phyloP scores from a whole-genome alignment of 129 eudicot species.

The Saposhnikovia divaricata region DNA sequence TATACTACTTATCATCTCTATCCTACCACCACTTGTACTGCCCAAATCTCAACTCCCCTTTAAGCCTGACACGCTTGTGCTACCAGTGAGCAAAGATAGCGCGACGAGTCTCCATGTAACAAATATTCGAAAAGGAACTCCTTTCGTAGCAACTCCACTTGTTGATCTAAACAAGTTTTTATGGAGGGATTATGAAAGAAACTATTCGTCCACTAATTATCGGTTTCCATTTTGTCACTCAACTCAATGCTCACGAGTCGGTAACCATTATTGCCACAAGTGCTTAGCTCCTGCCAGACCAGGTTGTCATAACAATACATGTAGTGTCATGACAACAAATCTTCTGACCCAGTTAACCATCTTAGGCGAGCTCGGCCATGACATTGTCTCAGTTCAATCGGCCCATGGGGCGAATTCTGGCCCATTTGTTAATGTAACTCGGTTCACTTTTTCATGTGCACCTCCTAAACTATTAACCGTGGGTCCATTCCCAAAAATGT shows the following conservation, averaged over 20 bases:
- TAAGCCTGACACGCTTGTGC: slow-evolving; percentile 25
- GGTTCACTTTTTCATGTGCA: slow-evolving; percentile 37
- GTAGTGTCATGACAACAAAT: slow-evolving; percentile 30
- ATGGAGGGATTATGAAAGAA: slow-evolving; percentile 32
- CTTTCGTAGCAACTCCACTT: slow-evolving; percentile 18
- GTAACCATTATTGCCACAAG: slow-evolving; percentile 30
- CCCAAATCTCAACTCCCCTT: slow-evolving; percentile 6
- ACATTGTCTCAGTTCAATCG: slow-evolving; percentile 24
- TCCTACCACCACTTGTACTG: not conserved
- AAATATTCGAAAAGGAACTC: slow-evolving; percentile 35
- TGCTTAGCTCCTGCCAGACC: slow-evolving; percentile 24
- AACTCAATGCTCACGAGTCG: slow-evolving; percentile 24
- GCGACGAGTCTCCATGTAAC: slow-evolving; percentile 28
- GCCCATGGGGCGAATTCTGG: slow-evolving; percentile 13
- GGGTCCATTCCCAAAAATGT: slow-evolving; percentile 32
- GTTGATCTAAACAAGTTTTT: slow-evolving; percentile 35
- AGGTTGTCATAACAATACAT: slow-evolving; percentile 46
- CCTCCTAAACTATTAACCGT: slow-evolving; percentile 27
- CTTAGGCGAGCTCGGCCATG: slow-evolving; percentile 38
- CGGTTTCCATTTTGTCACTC: slow-evolving; percentile 38
- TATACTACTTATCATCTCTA: slow-evolving; percentile 15
- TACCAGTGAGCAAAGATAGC: slow-evolving; percentile 23
- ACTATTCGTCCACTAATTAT: slow-evolving; percentile 31
- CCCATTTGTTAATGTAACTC: slow-evolving; percentile 12
- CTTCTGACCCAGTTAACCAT: slow-evolving; percentile 21